Base-by-base conservation (phyloP, 164 flowering plant genomes). In the Cinnamomum micranthum region DNA sequence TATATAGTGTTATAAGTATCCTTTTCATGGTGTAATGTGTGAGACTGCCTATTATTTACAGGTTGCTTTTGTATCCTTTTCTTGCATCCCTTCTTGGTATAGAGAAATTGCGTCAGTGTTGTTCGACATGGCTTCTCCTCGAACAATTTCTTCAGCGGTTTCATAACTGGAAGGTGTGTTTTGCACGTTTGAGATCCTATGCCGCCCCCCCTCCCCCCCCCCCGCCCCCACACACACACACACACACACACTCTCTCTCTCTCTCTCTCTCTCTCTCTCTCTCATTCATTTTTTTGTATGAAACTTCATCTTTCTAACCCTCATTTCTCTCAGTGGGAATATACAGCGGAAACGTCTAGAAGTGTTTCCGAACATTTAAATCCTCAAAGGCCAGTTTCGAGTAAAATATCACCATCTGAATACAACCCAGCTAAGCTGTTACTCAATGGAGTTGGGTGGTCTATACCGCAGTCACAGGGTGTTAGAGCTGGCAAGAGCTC, bases 41-140 rank as follows among this genome's bases (percentile, higher is more conserved):
- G 64, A 67, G 65, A 66, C 50, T 65, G 19, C 59, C 76, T 50
- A 24, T 25, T 72, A 12, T 82, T 73, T 82, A 73, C 92, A 96
- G 99, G 88, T 85, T 91, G 80, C 86, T 92, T 75, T 74, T 96
- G 74, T 96, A 96, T 81, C 98, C 97, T 79, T 81, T 90, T 72
- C 85, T 93, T 82, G 97, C 99, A 74, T 87, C 95, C 78, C 86
- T 96, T 84, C 93, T 96, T 80, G 99, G 99, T 28, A 92, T 96
- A 77, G 98, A 96, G 86, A 92, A 85, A 79, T 92, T 96, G 78
- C 95, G 98, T 50, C 95, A 92, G 72, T 82, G 97, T 78, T 93
- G 98, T 86, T 85, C 93, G 69, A 92, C 98, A 73, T 96, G 99
- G 99, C 84, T 96, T 81, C 92, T 93, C 80, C 90, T 96, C 59